These are phyloP conservation scores for Acanthamoeba triangularis DNA, from an alignment of 208 protist genomes.

Conservation along the genomic window DNA sequence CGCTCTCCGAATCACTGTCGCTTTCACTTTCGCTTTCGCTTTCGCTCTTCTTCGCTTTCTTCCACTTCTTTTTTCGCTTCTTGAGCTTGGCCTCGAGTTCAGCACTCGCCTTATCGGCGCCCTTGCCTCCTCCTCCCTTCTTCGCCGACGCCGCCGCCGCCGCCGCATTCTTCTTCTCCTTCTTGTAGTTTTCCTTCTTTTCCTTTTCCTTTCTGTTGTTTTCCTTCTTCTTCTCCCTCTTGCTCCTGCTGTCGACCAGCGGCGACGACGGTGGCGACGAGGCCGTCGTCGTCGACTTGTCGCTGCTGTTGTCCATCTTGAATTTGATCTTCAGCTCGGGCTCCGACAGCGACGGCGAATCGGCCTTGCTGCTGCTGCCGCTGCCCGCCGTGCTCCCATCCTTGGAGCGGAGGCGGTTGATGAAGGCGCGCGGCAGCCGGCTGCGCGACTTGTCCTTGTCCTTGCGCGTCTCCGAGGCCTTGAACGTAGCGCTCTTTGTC, in stretches of 20 bases:
- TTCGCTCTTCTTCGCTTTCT: slow-evolving; percentile 29
- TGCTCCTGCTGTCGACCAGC: neutral
- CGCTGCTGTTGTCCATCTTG: neutral
- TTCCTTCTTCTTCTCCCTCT: slow-evolving; percentile 11
- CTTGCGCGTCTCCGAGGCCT: neutral
- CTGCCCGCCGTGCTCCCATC: neutral
- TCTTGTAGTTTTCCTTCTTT: neutral
- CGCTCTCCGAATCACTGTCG: neutral
- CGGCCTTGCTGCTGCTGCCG: neutral
- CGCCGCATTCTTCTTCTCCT: neutral
- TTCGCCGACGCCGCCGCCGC: neutral
- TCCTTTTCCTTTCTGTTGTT: neutral
- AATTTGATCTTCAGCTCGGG: slow-evolving; percentile 44
- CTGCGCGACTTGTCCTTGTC: neutral
- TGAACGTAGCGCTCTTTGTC: slow-evolving; percentile 48
- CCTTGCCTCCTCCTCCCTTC: neutral
- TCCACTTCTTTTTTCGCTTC: neutral
- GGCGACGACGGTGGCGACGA: neutral
- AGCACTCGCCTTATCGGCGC: too few relatives aligned
- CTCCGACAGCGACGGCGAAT: neutral
- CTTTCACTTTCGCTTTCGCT: slow-evolving; percentile 53
- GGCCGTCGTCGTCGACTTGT: neutral
- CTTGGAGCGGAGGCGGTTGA: slow-evolving; percentile 27
- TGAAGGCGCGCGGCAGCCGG: slow-evolving; percentile 50
- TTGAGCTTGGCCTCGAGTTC: neutral